Conservation (phyloP, 2,329 filamentous ascomycete species). For the Venturia oleaginea region DNA sequence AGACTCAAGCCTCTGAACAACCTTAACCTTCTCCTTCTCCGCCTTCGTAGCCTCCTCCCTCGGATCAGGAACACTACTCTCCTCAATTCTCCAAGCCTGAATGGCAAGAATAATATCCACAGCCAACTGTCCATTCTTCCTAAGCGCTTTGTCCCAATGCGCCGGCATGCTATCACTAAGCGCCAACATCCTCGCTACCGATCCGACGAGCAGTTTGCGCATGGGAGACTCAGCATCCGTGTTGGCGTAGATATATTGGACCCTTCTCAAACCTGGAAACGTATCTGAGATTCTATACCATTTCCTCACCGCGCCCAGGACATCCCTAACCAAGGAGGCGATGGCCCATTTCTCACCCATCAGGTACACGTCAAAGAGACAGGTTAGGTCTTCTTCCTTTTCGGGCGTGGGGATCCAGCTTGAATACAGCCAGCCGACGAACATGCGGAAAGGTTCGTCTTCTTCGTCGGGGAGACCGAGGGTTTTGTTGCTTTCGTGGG, state of each 20-base stretch:
- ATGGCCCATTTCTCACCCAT: conserved; percentile 46
- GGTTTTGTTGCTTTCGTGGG: conserved; percentile 18
- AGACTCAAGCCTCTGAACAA: conserved; percentile 17
- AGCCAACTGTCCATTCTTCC: conserved; percentile 46
- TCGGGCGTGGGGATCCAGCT: conserved; percentile 37
- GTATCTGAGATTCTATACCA: conserved; percentile 45
- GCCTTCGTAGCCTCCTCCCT: conserved; percentile 20
- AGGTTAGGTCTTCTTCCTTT: conserved; percentile 41
- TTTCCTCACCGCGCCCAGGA: conserved; percentile 40
- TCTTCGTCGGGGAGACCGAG: conserved; percentile 46
- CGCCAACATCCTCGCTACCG: conserved; percentile 42
- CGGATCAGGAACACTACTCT: conserved; percentile 39
- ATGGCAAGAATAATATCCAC: conserved; percentile 46
- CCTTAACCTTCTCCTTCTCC: conserved; percentile 19
- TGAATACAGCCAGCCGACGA: conserved; percentile 47
- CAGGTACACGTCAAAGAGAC: conserved; percentile 46
- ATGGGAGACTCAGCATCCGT: conserved; percentile 39
- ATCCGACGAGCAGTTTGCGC: conserved; percentile 40
- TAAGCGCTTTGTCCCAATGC: conserved; percentile 46
- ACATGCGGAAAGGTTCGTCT: conserved; percentile 40
- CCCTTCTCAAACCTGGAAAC: conserved; percentile 43
- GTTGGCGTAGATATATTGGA: conserved; percentile 45
- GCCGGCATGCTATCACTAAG: conserved; percentile 38
- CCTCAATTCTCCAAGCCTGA: conserved; percentile 45
- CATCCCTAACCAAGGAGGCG: conserved; percentile 36